These are phyloP conservation scores for Arthrobotrys musiformis DNA, from an alignment of 2,329 filamentous ascomycete genomes.

Conservation along the genomic window DNA sequence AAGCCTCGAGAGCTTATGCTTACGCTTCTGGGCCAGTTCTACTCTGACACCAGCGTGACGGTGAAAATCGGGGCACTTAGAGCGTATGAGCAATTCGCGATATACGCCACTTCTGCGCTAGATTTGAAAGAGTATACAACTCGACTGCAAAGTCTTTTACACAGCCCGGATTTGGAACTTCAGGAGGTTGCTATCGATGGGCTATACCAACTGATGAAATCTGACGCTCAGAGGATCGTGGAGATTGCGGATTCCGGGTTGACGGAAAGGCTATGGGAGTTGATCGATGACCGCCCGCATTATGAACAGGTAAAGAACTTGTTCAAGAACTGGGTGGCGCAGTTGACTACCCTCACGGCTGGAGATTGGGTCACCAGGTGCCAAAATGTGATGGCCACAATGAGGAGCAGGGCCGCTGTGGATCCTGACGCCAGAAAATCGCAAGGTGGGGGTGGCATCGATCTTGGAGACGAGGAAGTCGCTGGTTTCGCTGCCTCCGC, in stretches of 20 bases:
- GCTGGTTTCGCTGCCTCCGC: slow-evolving; percentile 81
- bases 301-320: slow-evolving; percentile 87
- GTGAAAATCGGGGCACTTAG: slow-evolving; percentile 80
- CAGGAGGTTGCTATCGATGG: slow-evolving; percentile 85
- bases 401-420: slow-evolving; percentile 73
- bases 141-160: slow-evolving; percentile 79
- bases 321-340: slow-evolving; percentile 90
- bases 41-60: slow-evolving; percentile 75
- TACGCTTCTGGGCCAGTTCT: slow-evolving; percentile 83
- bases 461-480: slow-evolving; percentile 94
- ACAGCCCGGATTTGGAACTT: slow-evolving; percentile 75
- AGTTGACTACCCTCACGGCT: slow-evolving; percentile 84
- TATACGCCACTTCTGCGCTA: slow-evolving; percentile 90
- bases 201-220: slow-evolving; percentile 93
- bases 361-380: slow-evolving; percentile 87
- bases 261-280: slow-evolving; percentile 91
- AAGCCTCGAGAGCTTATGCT: slow-evolving; percentile 94
- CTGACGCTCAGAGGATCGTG: slow-evolving; percentile 85
- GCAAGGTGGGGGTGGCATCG: slow-evolving; percentile 68
- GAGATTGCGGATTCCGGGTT: slow-evolving; percentile 78
- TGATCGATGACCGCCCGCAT: slow-evolving; percentile 79
- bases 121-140: slow-evolving; percentile 85
- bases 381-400: slow-evolving; percentile 86
- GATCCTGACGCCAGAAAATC: slow-evolving; percentile 63
- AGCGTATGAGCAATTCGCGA: slow-evolving; percentile 88